Base-by-base conservation (phyloP, 805 yeast genomes). In the Schizosaccharomyces lindneri region DNA sequence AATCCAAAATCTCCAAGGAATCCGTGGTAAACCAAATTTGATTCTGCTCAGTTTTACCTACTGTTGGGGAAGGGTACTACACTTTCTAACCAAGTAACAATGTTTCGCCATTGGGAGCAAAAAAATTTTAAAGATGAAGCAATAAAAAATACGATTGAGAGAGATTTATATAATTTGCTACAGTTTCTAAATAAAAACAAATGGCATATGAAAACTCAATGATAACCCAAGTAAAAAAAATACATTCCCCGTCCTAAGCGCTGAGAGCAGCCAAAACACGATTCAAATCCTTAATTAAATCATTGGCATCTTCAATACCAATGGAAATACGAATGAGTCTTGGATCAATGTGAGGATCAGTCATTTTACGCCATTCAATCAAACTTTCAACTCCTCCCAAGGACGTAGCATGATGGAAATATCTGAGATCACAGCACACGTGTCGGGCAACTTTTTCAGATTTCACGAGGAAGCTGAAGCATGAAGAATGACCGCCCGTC, bases 311-410 rank as follows among this genome's bases (percentile, higher is more conserved):
- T 70, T 89, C 96, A 59, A 83, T 76, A 27, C 97, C 97, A 55
- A 85, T 75, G 63, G 95, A 85, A 5, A 89, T 73, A 70, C 97
- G 78, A 51, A 89, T 71, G 59, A 87, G 70, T 0, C 79, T 77
- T 27, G 79, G 77, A 24, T 78, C 74, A 15, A 82, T 83, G 3
- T 72, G 65, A 1, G 78, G 69, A 68, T 87, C 90, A 29, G 84
- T 78, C 72, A 89, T 68, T 0, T 87, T 83, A 68, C 96, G 80
- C 95, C 95, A 87, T 71, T 89, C 97, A 63, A 89, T 81, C 68
- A 88, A 74, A 59, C 94, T 84, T 72, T 90, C 97, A 15, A 85
- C 86, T 27, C 97, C 95, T 48, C 97, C 97, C 32, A 90, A 74
- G 1, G 95, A 87, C 0, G 96, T 88, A 3, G 96, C 95, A 72